Evolutionary conservation across 2,329 filamentous ascomycete genomes (phyloP), one percentile per base, ranked within the genome.

Genomic region (Pseudogymnoascus sp.): DNA sequence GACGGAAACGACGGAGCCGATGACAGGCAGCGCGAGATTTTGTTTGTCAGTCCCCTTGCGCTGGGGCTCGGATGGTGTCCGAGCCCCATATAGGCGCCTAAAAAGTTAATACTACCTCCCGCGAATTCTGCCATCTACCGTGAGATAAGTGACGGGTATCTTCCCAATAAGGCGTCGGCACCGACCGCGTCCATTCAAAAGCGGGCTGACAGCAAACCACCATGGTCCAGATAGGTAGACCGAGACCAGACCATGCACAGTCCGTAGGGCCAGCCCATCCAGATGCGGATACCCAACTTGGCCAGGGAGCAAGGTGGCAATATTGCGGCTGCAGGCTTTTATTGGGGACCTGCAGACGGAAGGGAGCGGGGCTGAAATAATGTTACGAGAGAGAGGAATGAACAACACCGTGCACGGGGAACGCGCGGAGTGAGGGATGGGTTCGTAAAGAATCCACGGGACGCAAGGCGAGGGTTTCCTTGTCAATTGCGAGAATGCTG

Each of bases 321-420:
- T 54, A 54, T 54, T 54, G 25, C 43, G 25, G 25, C 25, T 54
- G 43, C 43, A 54, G 43, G n/a, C 4, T 30, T 54, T 54, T 54
- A 54, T 54, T 54, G 43, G 43, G 43, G 43, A 50, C 25, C 43
- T 54, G 25, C 43, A 54, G 43, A 54, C n/a, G 43, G 25, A 32
- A 25, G 25, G 43, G 25, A 54, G 25, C 43, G 43, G 43, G 25
- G 43, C 25, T 18, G n/a, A 18, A 14, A 6, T 30, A 54, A 54
- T 12, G 7, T n/a, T 54, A 54, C n/a, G 25, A 32, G 43, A 54
- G 25, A 2, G n/a, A 54, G 25, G 43, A 30, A 32, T 30, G n/a
- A 18, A 12, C 6, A 9, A 9, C 25, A 54, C 8, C 4, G n/a
- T n/a, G 25, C n/a, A 16, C 25, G n/a, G 1, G 25, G 7, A 18